Percentiles rank a stretch among this genome's conserved stretches.
phyloP scores from a whole-genome alignment of 331 rosid genomes.

The Quercus lobata region DNA sequence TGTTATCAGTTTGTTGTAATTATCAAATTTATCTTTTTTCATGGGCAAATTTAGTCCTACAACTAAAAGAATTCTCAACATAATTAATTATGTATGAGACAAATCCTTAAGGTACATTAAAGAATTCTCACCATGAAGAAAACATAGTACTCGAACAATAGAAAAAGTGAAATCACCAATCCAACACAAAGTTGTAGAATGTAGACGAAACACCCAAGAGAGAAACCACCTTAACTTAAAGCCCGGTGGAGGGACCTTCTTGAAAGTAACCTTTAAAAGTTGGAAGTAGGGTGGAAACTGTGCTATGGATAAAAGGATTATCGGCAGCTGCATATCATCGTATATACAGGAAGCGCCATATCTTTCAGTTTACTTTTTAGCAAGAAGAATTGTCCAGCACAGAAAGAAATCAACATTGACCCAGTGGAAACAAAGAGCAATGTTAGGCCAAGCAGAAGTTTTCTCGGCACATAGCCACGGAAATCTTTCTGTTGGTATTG shows the following conservation, averaged over 20 bases:
- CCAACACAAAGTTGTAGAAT: not conserved
- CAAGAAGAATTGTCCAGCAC: too few species aligned
- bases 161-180: not conserved
- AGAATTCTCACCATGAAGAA: too few species aligned
- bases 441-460: slow-evolving; percentile 30
- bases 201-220: not conserved
- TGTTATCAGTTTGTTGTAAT: too few species aligned
- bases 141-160: too few species aligned
- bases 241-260: slow-evolving; percentile 22
- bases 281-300: slow-evolving; percentile 44
- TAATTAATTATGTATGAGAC: too few species aligned
- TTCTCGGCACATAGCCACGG: slow-evolving; percentile 7
- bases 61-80: too few species aligned
- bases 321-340: slow-evolving; percentile 32
- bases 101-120: too few species aligned
- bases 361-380: too few species aligned
- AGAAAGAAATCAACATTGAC: slow-evolving; percentile 32
- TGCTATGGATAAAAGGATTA: slow-evolving; percentile 31
- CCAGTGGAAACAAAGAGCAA: slow-evolving; percentile 36
- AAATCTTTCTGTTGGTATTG: slow-evolving; percentile 30
- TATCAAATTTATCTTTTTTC: too few species aligned
- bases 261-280: slow-evolving; percentile 26
- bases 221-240: not conserved
- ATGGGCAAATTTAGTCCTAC: too few species aligned
- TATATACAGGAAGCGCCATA: slow-evolving; percentile 32